Evolutionary conservation across 495 filamentous ascomycete species (phyloP).

Genomic region (Talaromyces proteolyticus): DNA sequence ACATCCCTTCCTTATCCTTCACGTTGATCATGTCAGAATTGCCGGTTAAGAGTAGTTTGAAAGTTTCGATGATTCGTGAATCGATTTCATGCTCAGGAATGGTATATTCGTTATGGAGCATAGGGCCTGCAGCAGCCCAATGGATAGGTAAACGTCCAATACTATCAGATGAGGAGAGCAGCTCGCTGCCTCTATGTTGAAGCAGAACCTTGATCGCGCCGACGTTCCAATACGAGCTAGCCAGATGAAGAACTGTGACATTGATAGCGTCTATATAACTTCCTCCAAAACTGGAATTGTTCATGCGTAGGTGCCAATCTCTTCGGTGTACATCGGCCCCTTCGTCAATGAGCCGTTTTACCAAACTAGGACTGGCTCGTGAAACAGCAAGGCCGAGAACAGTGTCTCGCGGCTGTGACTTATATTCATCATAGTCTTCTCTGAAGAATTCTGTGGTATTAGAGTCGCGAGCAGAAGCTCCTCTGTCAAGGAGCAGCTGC

Average conservation of each 20-base stretch:
- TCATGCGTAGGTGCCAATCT: background rate
- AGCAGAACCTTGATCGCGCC: conserved; percentile 9
- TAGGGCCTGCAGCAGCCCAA: conserved; percentile 9
- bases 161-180: conserved; percentile 8
- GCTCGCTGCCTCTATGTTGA: conserved; percentile 5
- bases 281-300: background rate
- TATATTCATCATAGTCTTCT: background rate
- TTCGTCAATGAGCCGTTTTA: conserved; percentile 9
- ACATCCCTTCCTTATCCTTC: conserved; percentile 3
- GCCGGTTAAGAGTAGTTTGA: background rate
- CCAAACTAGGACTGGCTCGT: conserved; percentile 1
- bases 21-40: conserved; percentile 3
- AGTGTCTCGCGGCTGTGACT: conserved; percentile 1
- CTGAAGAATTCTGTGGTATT: background rate
- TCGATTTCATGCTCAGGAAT: background rate
- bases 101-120: background rate
- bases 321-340: conserved; percentile 10
- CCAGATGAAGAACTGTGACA: conserved; percentile 11
- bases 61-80: background rate
- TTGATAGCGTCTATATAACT: background rate
- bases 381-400: conserved; percentile 8
- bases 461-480: conserved; percentile 8
- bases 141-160: conserved; percentile 11
- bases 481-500: conserved; percentile 10
- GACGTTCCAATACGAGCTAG: conserved; percentile 9